Base-by-base conservation (phyloP, 2,329 filamentous ascomycete genomes). In the Acrocalymma vagum region DNA sequence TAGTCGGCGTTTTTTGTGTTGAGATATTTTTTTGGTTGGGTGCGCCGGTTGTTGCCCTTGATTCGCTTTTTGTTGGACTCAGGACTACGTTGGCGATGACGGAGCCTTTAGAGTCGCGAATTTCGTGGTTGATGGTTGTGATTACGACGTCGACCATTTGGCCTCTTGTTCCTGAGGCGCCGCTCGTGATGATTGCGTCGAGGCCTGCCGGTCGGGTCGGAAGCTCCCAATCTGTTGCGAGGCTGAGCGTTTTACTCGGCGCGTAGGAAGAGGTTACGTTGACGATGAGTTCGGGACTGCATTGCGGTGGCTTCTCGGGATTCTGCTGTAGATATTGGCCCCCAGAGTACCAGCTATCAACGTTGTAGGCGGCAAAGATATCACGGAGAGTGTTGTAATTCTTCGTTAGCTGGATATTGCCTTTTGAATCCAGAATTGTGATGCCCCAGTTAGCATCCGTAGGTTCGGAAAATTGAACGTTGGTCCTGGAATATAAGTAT, bases 111-210 rank as follows among this genome's bases (percentile, higher is more conserved):
- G 35, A 41, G 29, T 53, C 45, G 17, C 24, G 29, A 21, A 53
- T 29, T 16, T 23, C 23, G 18, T 46, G 23, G 8, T 21, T 37
- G 11, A 53, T 26, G 2, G 34, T 46, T 5, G 49, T 53, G 8
- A 49, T 21, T 5, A 34, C 36, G 2, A 53, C 49, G 30, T 53
- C 49, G 1, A 53, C 49, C 49, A 53, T 53, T 11, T 47, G 34
- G 1, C 49, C 49, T 23, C 38, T 44, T 14, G 26, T 41, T 15
- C 45, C 49, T 7, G n/a, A 13, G 2, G 24, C 42, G 10, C 45
- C 49, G 11, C 16, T 43, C 2, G 38, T 49, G n/a, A 53, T 44
- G 15, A 53, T 11, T 14, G 38, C 45, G 34, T 49, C 38, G 11
- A 53, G 10, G 4, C 39, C 41, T 4, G 38, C 4, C 6, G 45